Base-by-base conservation (phyloP, 345 rosid species). In the Moricandia moricandioides region DNA sequence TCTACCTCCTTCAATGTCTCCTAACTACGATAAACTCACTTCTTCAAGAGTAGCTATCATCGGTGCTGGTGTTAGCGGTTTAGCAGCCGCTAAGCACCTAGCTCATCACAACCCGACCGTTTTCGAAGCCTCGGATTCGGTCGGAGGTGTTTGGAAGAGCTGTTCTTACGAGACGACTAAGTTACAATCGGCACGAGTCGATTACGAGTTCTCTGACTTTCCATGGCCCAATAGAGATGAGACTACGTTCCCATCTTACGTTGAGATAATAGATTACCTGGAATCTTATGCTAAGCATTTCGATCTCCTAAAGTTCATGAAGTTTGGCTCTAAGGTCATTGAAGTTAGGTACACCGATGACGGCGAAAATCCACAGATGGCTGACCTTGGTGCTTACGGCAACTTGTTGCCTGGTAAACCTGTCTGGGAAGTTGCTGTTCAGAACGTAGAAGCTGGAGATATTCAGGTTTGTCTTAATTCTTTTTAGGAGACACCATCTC, bases 111-210 rank as follows among this genome's bases (percentile, higher is more conserved):
- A 82, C 62, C 97, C 97, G 0, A 70, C 87, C 4, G 82, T 93
- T 10, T 89, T 93, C 26, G 98, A 93, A 86, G 94, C 96, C 58
- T 81, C 85, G 11, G 88, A 84, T 71, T 87, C 87, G 1, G 67
- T 93, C 11, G 98, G 98, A 43, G 98, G 98, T 11, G 92, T 93
- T 12, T 91, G 98, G 98, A 87, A 74, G 63, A 86, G 85, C 61
- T 91, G 97, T 72, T 85, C 91, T 47, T 93, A 86, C 72, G 49
- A 59, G 8, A 89, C 98, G 0, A 93, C 98, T 30, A 91, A 86
- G 69, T 91, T 93, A 61, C 98, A 93, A 65, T 88, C 97, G 30
- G 57, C 81, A 27, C 90, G 95, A 65, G 63, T 52, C 5, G 88
- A 82, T 75, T 93, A 91, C 31, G 96, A 93, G 82, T 93, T 91